These are phyloP conservation scores for Arthrobotrys conoides DNA, from an alignment of 2,329 filamentous ascomycete genomes.

Conservation along the genomic window DNA sequence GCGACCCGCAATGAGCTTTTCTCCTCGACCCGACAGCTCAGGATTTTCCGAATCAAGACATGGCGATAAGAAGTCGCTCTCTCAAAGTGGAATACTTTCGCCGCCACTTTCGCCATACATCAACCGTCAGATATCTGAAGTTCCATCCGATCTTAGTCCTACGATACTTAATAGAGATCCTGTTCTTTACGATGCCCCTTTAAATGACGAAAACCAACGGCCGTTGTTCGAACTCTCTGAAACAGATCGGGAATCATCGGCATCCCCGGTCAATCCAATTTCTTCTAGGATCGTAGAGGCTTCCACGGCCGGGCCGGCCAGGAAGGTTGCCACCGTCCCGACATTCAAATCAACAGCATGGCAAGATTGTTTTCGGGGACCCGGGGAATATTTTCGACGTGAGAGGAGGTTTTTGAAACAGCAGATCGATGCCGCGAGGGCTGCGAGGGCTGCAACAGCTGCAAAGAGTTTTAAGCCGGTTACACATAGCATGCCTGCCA, in stretches of 20 bases:
- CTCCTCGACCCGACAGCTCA: constrained; percentile 50
- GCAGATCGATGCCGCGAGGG: constrained; percentile 40
- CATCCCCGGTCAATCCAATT: not conserved
- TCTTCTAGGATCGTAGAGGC: not conserved
- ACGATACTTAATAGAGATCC: constrained; percentile 53
- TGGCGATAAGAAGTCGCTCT: constrained; percentile 34
- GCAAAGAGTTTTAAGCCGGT: constrained; percentile 10
- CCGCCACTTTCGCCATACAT: constrained; percentile 52
- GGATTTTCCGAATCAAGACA: constrained; percentile 30
- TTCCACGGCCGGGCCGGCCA: not conserved
- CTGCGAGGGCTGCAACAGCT: constrained; percentile 27
- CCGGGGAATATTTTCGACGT: constrained; percentile 44
- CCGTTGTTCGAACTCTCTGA: constrained; percentile 47
- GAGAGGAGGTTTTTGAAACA: constrained; percentile 44
- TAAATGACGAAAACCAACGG: constrained; percentile 51
- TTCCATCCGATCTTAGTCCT: constrained; percentile 49
- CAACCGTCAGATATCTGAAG: constrained; percentile 40
- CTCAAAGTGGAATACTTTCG: constrained; percentile 49
- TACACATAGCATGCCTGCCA: constrained; percentile 4
- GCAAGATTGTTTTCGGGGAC: constrained; percentile 48
- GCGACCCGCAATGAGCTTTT: constrained; percentile 53
- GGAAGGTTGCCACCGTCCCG: constrained; percentile 8
- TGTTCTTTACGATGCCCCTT: constrained; percentile 43
- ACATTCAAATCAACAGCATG: constrained; percentile 55
- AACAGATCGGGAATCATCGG: constrained; percentile 5